phyloP scores from a whole-genome alignment of 176 grass and related monocot species.

The Miscanthus lutarioriparius region DNA sequence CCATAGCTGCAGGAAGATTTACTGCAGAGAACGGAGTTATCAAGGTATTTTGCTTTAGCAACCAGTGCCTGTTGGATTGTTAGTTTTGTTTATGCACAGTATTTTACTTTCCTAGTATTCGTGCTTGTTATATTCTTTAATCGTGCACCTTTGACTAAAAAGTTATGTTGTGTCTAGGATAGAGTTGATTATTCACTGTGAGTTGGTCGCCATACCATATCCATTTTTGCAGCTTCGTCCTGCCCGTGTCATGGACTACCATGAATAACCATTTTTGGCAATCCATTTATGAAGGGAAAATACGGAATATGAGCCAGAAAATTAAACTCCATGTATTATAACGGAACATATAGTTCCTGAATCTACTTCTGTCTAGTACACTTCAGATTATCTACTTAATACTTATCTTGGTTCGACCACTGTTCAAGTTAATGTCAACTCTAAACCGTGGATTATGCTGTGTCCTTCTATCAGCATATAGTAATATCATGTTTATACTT shows the following conservation, averaged over 20 bases:
- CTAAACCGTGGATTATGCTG: not conserved
- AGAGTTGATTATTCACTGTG: not conserved
- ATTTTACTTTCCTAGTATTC: conserved; percentile 17
- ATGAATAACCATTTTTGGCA: not conserved
- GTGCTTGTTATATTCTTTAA: not conserved
- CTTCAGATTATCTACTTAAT: not conserved
- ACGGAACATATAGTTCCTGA: not conserved
- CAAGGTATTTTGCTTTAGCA: conserved; percentile 50
- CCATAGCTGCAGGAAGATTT: conserved; percentile 88
- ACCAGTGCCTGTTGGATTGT: not conserved
- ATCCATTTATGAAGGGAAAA: not conserved
- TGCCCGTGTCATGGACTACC: not conserved
- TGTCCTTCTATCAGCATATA: not conserved
- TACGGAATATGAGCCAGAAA: not conserved
- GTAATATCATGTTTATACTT: not conserved
- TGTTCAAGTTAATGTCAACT: not conserved
- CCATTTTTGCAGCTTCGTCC: not conserved
- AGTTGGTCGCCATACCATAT: not conserved
- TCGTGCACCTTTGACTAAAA: not conserved
- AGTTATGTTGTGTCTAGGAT: not conserved
- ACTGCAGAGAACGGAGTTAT: conserved; percentile 65
- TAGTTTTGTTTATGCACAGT: not conserved
- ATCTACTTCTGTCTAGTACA: not conserved
- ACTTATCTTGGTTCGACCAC: not conserved
- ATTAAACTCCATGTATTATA: not conserved